A percentile compares a stretch with the other conserved stretches of the same genome.
phyloP scores from a whole-genome alignment of 1,284 basidiomycete species.

The Pseudozyma pruni region DNA sequence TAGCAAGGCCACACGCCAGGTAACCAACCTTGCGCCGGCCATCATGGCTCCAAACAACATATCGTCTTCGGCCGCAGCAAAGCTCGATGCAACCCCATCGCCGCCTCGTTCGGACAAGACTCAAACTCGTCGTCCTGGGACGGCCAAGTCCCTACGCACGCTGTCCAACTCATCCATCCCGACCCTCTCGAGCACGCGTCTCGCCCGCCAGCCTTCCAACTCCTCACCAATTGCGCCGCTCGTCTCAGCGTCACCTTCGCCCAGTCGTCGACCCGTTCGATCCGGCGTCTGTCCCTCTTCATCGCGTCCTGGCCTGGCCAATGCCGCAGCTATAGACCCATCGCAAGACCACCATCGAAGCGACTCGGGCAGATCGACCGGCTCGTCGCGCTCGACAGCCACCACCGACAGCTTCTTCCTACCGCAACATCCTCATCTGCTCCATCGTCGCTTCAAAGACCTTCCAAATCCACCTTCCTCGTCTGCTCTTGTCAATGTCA shows the following conservation, averaged over 20 bases:
- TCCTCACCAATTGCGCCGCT: conserved; percentile 15
- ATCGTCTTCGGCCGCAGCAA: not conserved
- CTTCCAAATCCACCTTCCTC: conserved; percentile 17
- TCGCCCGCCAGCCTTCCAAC: conserved; percentile 16
- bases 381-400: conserved; percentile 38
- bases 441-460: conserved; percentile 25
- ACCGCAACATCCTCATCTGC: conserved; percentile 29
- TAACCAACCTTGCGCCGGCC: conserved; percentile 2
- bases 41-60: conserved; percentile 17
- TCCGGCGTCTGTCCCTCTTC: conserved; percentile 17
- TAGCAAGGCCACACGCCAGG: conserved; percentile 5
- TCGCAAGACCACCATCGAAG: conserved; percentile 38
- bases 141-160: conserved; percentile 11
- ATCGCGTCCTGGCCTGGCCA: conserved; percentile 14
- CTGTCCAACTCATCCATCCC: conserved; percentile 18
- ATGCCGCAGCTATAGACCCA: conserved; percentile 10
- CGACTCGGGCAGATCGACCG: conserved; percentile 38
- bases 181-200: conserved; percentile 8
- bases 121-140: not conserved
- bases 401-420: conserved; percentile 40
- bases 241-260: conserved; percentile 8
- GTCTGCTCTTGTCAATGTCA: conserved; percentile 7
- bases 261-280: conserved; percentile 15
- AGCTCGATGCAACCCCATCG: conserved; percentile 1
- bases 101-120: conserved; percentile 18